These are phyloP conservation scores for Fomitopsis pinicola DNA, from an alignment of 1,284 basidiomycete species.

Conservation along the genomic window DNA sequence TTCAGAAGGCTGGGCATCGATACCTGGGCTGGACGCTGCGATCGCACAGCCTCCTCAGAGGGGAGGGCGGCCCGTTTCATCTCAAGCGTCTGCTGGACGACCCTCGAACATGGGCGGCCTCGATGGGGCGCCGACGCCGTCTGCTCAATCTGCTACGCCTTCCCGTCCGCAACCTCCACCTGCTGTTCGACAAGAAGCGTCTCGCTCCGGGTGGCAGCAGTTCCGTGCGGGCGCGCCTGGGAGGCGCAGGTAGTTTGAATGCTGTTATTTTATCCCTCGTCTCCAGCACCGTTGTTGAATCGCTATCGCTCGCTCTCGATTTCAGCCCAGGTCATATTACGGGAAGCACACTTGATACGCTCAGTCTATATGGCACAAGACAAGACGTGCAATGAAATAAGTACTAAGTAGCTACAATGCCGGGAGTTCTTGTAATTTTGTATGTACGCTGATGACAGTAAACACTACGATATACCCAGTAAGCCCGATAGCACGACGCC, in stretches of 20 bases:
- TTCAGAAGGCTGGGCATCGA: conserved; percentile 1
- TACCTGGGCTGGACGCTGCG: background rate
- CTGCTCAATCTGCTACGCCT: background rate
- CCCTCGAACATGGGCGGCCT: background rate
- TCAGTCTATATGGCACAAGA: conserved; percentile 10
- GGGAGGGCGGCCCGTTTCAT: background rate
- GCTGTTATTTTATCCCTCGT: background rate
- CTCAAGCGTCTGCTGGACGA: background rate
- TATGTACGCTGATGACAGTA: conserved; percentile 22
- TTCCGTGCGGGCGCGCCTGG: conserved; percentile 34
- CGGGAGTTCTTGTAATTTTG: conserved; percentile 30
- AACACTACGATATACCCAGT: conserved; percentile 11
- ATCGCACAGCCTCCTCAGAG: background rate
- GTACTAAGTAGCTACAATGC: conserved; percentile 33
- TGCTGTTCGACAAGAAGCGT: conserved; percentile 15
- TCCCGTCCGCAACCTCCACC: background rate
- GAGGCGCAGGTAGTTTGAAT: conserved; percentile 16
- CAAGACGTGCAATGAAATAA: conserved; percentile 21
- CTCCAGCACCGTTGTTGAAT: background rate
- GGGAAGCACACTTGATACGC: background rate
- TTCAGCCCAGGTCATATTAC: background rate
- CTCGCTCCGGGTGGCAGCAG: conserved; percentile 49
- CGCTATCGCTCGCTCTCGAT: background rate
- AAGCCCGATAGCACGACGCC: conserved; percentile 3
- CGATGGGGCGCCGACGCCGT: background rate